Evolutionary conservation across 768 basidiomycete species (phyloP), one percentile per base, ranked within the genome.

Genomic region (Russula foetens): DNA sequence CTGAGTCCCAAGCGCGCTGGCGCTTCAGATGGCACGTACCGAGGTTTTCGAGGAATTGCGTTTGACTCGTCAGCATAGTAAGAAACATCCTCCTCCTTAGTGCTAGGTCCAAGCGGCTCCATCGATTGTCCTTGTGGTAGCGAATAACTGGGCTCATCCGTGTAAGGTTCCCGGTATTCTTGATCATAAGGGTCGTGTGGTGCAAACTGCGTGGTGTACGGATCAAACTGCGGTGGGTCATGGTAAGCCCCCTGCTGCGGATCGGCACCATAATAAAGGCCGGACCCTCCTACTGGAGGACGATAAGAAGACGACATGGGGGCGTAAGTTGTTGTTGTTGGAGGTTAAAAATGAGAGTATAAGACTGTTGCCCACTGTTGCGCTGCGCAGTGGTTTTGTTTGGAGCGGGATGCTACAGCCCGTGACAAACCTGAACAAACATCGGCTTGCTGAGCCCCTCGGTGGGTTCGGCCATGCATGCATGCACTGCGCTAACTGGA

Each of bases 131-230:
- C 47, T 29, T 51, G 56, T 1, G 46, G 23, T 31, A 58, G 33
- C 15, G 54, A 50, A 29, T 41, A 53, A 33, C 6, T 23, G 7
- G 67, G 64, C 26, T 73, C 71, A 51, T 73, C 71, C 31, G 47
- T 60, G 63, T 72, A 71, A 6, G 63, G 66, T 7, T 58, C 65
- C 28, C 44, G 65, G 60, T 67, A 73, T 29, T 72, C 79, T 59
- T 80, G 79, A 58, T 83, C 81, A 66, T 85, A 83, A 0, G 80
- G 73, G 38, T 78, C 76, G 56, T 84, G 79, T 17, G 79, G 77
- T 64, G 76, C n/a, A n/a, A n/a, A 75, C 46, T 70, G 64, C 33
- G 67, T 61, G 60, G 66, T 62, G 67, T 69, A 64, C 67, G 84
- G 85, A 28, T 82, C 75, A 68, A 81, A 78, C 68, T 46, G 54